A percentile compares a stretch with the other conserved stretches of the same genome.
Conservation (phyloP, 352 stramenopile species). For the Saprolegnia parasitica region DNA sequence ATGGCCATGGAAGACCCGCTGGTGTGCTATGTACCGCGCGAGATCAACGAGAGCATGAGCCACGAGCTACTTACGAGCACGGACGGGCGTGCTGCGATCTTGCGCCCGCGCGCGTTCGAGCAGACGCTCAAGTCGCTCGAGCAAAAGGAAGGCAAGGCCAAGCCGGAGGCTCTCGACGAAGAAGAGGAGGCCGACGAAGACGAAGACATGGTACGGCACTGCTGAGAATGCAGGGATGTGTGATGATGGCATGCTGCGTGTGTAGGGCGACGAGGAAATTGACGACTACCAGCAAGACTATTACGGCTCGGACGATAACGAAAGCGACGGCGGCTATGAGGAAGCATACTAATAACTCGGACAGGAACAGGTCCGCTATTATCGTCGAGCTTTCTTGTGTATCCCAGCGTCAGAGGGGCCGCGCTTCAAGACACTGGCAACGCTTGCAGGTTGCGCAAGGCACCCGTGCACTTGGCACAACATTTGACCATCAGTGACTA, state of each 20-base stretch:
- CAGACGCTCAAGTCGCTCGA: slow-evolving; percentile 28
- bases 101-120: slow-evolving; percentile 24
- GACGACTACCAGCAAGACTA: slow-evolving; percentile 17
- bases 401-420: background rate
- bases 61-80: slow-evolving; percentile 3
- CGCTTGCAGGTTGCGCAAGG: background rate
- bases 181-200: slow-evolving; percentile 27
- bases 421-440: background rate
- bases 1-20: slow-evolving; percentile 17
- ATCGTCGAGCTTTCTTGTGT: background rate
- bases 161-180: background rate
- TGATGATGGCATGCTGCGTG: background rate
- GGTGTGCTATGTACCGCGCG: slow-evolving; percentile 20
- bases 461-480: no score
- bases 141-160: slow-evolving; percentile 25
- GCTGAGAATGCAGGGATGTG: background rate
- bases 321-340: slow-evolving; percentile 13
- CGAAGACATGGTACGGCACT: slow-evolving; percentile 20
- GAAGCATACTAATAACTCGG: slow-evolving; percentile 14
- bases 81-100: background rate
- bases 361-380: background rate
- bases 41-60: slow-evolving; percentile 29
- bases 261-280: slow-evolving; percentile 9
- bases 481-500: no score
- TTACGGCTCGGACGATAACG: slow-evolving; percentile 10